A percentile compares a stretch with the other conserved stretches of the same genome.
Conservation (phyloP, 192 early-diverging fungal genomes). For the Bifiguratus adelaidae region DNA sequence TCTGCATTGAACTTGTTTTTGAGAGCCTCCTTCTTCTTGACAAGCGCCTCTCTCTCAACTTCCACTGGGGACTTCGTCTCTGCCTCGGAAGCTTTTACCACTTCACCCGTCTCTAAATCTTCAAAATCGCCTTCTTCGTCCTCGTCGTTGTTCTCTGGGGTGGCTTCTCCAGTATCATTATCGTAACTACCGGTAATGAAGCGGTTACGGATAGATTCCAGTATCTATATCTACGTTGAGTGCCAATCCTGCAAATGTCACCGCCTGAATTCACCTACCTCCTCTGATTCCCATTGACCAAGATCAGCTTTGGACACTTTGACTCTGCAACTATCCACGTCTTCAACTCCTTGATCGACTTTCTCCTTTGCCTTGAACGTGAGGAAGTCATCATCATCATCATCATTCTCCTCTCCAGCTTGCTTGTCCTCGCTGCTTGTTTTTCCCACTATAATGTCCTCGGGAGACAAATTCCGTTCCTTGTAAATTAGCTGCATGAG, state of each 20-base stretch:
- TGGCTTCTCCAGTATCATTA: slow-evolving; percentile 21
- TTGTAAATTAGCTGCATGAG: slow-evolving; percentile 89
- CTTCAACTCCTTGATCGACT: slow-evolving; percentile 10
- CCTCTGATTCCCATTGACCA: slow-evolving; percentile 57
- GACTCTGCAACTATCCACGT: slow-evolving; percentile 65
- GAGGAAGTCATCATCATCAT: slow-evolving; percentile 46
- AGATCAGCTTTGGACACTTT: slow-evolving; percentile 43
- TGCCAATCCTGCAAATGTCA: background rate
- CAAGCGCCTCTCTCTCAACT: slow-evolving; percentile 53
- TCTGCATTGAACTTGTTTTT: slow-evolving; percentile 92
- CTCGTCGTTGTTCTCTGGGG: slow-evolving; percentile 31
- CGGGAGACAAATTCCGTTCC: slow-evolving; percentile 27
- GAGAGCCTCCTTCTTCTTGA: slow-evolving; percentile 78
- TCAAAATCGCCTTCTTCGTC: slow-evolving; percentile 69
- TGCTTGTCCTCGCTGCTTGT: slow-evolving; percentile 18
- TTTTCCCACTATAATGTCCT: slow-evolving; percentile 31
- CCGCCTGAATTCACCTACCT: slow-evolving; percentile 18
- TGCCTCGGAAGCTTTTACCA: slow-evolving; percentile 18
- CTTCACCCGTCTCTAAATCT: slow-evolving; percentile 60
- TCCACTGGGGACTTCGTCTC: slow-evolving; percentile 41
- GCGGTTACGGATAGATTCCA: slow-evolving; percentile 59
- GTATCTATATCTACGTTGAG: slow-evolving; percentile 6
- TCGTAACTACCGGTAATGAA: slow-evolving; percentile 66
- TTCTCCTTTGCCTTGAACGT: slow-evolving; percentile 24
- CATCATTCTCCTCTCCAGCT: slow-evolving; percentile 18